These are phyloP conservation scores for Ophiosphaerella narmari DNA, from an alignment of 2,329 filamentous ascomycete genomes.

Conservation along the genomic window DNA sequence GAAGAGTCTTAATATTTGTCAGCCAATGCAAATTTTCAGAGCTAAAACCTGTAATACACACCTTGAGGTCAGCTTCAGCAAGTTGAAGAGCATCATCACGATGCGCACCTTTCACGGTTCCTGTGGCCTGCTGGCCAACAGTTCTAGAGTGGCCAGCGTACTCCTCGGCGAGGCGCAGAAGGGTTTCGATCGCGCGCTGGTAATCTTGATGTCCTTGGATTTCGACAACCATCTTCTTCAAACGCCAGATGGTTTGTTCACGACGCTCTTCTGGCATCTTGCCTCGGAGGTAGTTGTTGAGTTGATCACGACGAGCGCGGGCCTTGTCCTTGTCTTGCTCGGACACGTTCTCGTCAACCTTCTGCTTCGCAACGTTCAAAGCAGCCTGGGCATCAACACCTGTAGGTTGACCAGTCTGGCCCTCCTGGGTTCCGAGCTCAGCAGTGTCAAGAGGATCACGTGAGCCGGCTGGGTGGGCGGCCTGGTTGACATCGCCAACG, in stretches of 20 bases:
- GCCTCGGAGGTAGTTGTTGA: slow-evolving; percentile 75
- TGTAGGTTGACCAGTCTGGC: slow-evolving; percentile 52
- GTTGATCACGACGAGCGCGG: slow-evolving; percentile 53
- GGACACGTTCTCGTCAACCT: slow-evolving; percentile 65
- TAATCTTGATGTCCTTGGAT: slow-evolving; percentile 96
- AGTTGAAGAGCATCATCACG: slow-evolving; percentile 65
- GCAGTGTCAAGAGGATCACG: slow-evolving; percentile 61
- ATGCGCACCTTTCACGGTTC: slow-evolving; percentile 74
- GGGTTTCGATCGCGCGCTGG: slow-evolving; percentile 84
- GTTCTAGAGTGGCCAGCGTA: slow-evolving; percentile 77
- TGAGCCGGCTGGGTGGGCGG: slow-evolving; percentile 61
- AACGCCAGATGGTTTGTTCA: slow-evolving; percentile 85
- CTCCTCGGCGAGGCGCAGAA: slow-evolving; percentile 81
- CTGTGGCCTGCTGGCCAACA: slow-evolving; percentile 66
- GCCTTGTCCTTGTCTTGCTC: slow-evolving; percentile 59
- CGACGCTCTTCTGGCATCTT: slow-evolving; percentile 94
- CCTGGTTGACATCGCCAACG: slow-evolving; percentile 61
- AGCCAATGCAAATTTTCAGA: slow-evolving; percentile 52
- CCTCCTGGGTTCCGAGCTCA: slow-evolving; percentile 55
- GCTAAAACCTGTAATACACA: slow-evolving; percentile 53
- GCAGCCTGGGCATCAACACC: slow-evolving; percentile 60
- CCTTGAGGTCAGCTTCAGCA: slow-evolving; percentile 80
- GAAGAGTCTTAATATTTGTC: slow-evolving; percentile 68
- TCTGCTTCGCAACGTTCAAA: slow-evolving; percentile 58
- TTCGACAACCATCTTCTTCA: slow-evolving; percentile 98